Conservation (phyloP, 108 stramenopile genomes). For the Fragilariopsis cylindrus region DNA sequence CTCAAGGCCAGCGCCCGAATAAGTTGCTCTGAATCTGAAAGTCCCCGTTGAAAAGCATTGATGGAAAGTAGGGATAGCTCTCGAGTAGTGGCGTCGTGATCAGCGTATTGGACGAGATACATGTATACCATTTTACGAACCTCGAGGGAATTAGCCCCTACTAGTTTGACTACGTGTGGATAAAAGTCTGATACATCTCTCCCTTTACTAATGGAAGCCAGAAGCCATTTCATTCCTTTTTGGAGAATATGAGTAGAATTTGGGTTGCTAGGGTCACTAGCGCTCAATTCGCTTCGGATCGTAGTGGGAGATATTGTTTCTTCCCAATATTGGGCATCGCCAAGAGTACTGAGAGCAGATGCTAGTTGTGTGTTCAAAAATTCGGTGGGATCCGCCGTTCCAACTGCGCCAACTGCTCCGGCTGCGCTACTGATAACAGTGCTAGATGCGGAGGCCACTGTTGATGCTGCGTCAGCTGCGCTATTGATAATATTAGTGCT, state of each 20-base stretch:
- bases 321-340: slow-evolving; percentile 97
- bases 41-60: slow-evolving; percentile 96
- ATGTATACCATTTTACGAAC: slow-evolving; percentile 99
- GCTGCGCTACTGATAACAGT: no score
- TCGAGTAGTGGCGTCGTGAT: slow-evolving; percentile 89
- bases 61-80: slow-evolving; percentile 94
- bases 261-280: slow-evolving; percentile 74
- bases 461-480: no score
- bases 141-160: slow-evolving; percentile 88
- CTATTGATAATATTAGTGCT: no score
- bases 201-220: slow-evolving; percentile 96
- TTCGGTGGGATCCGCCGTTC: slow-evolving; percentile 44
- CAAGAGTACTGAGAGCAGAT: slow-evolving; percentile 68
- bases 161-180: slow-evolving; percentile 95
- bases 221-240: slow-evolving; percentile 98
- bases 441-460: no score
- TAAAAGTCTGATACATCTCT: slow-evolving; percentile 96
- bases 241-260: slow-evolving; percentile 73
- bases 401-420: slow-evolving; percentile 8
- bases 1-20: slow-evolving; percentile 96
- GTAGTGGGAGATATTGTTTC: slow-evolving; percentile 92
- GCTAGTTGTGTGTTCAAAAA: slow-evolving; percentile 57
- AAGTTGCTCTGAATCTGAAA: slow-evolving; percentile 91
- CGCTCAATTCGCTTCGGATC: slow-evolving; percentile 69
- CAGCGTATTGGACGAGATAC: slow-evolving; percentile 93